Base-by-base conservation (phyloP, 768 basidiomycete species). In the Lactarius hengduanensis region DNA sequence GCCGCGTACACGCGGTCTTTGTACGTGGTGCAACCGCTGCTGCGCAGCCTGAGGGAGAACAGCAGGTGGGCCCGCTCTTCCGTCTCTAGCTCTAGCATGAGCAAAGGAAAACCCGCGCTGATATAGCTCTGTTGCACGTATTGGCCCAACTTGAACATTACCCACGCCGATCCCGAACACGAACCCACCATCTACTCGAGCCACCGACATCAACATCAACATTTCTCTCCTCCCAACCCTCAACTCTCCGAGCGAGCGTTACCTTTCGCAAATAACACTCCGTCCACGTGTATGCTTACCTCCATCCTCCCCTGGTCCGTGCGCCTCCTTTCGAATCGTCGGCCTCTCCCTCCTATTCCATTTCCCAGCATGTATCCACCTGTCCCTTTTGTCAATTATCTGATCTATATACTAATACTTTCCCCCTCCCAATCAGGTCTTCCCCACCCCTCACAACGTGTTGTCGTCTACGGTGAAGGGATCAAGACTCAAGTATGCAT, bases 391-490 rank as follows among this genome's bases (percentile, higher is more conserved):
- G 28, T 41, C 13, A 57, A 38, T 26, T 55, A 36, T 10, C 38
- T 32, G 30, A 28, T 38, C 62, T 63, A 63, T 67, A 67, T 67
- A 62, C 66, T 67, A 59, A 67, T 63, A 54, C 57, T n/a, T 59
- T 5, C 11, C 30, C 61, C 50, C 47, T 32, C 66, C 61, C 36
- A 61, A 63, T 63, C 62, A 67, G 66, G 62, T 22, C n/a, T 45
- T 50, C 57, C 64, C 60, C 50, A 57, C 57, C 50, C 47, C 41
- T 18, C 68, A 16, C 77, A 98, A 73, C 32, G 94, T 89, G 62
- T 83, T 85, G 69, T 94, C 87, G 57, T 95, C 91, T 16, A 91
- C 77, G 28, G 81, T 86, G 80, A 98, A 94, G 1, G 88, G 85
- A 50, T 87, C 79, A 61, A 91, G 75, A 66, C 82, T 86, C 54